Conservation (phyloP, 2,329 filamentous ascomycete species). For the Trichoderma lentiforme region DNA sequence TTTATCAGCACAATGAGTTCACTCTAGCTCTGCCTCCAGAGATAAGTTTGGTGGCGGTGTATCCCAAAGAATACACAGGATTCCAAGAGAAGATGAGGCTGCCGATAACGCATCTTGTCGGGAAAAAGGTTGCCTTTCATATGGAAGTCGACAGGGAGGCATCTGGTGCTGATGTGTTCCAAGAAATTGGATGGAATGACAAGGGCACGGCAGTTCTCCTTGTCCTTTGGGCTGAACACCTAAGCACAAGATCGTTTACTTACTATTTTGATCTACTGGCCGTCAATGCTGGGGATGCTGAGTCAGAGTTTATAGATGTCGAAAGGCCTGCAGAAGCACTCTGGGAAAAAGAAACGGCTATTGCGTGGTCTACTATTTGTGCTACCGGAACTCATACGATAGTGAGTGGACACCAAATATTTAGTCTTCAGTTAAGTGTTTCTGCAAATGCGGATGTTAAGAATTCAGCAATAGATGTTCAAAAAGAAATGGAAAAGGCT, state of each 20-base stretch:
- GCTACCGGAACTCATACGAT: not conserved
- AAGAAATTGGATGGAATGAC: not conserved
- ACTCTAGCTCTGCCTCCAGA: not conserved
- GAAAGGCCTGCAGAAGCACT: not conserved
- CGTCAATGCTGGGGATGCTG: not conserved
- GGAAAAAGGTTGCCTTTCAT: not conserved
- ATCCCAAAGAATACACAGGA: not conserved
- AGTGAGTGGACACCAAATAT: not conserved
- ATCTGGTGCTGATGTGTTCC: not conserved
- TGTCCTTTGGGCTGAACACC: not conserved
- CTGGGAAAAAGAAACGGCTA: not conserved
- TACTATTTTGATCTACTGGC: not conserved
- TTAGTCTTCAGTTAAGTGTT: not conserved
- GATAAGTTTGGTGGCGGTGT: not conserved
- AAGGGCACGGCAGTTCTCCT: not conserved
- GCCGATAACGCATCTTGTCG: not conserved
- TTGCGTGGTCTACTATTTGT: not conserved
- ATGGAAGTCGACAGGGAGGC: not conserved
- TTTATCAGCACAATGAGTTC: not conserved
- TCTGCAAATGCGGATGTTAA: not conserved
- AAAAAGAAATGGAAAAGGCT: not conserved
- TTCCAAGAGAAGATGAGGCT: not conserved
- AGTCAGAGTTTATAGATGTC: not conserved
- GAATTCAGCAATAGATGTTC: not conserved
- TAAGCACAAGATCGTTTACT: not conserved